Base-by-base conservation (phyloP, 208 protist genomes). In the Acanthamoeba lenticulata region DNA sequence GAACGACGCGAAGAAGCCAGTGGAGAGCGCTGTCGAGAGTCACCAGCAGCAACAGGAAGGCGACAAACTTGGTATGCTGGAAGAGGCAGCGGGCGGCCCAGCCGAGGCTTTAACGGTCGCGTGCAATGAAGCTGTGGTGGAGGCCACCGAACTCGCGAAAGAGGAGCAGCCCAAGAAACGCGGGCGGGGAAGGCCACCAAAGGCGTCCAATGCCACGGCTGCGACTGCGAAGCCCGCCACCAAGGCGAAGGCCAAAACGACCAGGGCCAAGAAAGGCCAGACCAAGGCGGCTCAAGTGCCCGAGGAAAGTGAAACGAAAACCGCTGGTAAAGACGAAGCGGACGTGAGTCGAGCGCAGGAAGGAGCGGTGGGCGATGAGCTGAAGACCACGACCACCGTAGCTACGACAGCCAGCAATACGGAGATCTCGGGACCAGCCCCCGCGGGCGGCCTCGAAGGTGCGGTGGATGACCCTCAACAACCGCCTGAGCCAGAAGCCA, bases 1-100 rank as follows among this genome's bases (percentile, higher is more conserved):
- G 1, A 90, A 67, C 40, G 83, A 90, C n/a, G 55, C 34, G 49
- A 90, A 90, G 52, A 90, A 90, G 27, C 2, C 55, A 38, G 83
- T 90, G 27, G 44, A 49, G 5, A n/a, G 5, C 5, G 77, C 49
- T 0, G 47, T 57, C 2, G 77, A 57, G 9, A 34, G 32, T 19
- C 11, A 1, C 0, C 47, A 49, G 17, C 77, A 34, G 6, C 57
- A 1, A 34, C 57, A 34, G 17, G n/a, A n/a, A n/a, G n/a, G n/a
- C n/a, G n/a, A n/a, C n/a, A n/a, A n/a, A n/a, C n/a, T n/a, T n/a
- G n/a, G n/a, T n/a, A n/a, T n/a, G n/a, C n/a, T n/a, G n/a, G n/a
- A n/a, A n/a, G n/a, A n/a, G n/a, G n/a, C n/a, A n/a, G n/a, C n/a
- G n/a, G n/a, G n/a, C n/a, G n/a, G n/a, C n/a, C n/a, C n/a, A n/a